A percentile compares a stretch with the other conserved stretches of the same genome.
phyloP scores from a whole-genome alignment of 2,329 filamentous ascomycete genomes.

The Talaromyces sp. region DNA sequence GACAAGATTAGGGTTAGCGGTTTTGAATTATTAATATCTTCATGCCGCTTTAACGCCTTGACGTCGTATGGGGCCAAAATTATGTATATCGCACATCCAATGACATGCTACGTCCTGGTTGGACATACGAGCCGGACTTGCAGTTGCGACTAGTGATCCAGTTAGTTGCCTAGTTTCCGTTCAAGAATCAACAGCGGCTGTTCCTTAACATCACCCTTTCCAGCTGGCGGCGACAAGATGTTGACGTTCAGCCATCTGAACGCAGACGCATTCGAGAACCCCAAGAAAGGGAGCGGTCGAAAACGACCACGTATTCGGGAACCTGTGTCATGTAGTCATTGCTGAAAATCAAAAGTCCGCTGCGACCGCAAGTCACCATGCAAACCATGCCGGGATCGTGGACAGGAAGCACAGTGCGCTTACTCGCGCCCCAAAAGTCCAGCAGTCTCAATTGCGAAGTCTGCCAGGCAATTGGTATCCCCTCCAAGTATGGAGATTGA shows the following conservation, averaged over 20 bases:
- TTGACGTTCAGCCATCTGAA: background rate
- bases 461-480: background rate
- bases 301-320: background rate
- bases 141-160: background rate
- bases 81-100: background rate
- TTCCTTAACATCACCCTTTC: background rate
- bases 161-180: background rate
- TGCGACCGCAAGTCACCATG: slow-evolving; percentile 2
- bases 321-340: background rate
- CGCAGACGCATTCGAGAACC: background rate
- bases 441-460: background rate
- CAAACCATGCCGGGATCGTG: background rate
- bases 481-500: background rate
- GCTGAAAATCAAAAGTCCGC: background rate
- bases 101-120: background rate
- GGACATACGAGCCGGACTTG: background rate
- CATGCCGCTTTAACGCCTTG: background rate
- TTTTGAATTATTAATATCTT: background rate
- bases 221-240: background rate
- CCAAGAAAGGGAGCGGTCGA: background rate
- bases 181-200: background rate
- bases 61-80: background rate
- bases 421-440: background rate
- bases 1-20: background rate
- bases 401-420: background rate